phyloP scores from a whole-genome alignment of 2,329 filamentous ascomycete genomes.

The Biscogniauxia mediterranea region DNA sequence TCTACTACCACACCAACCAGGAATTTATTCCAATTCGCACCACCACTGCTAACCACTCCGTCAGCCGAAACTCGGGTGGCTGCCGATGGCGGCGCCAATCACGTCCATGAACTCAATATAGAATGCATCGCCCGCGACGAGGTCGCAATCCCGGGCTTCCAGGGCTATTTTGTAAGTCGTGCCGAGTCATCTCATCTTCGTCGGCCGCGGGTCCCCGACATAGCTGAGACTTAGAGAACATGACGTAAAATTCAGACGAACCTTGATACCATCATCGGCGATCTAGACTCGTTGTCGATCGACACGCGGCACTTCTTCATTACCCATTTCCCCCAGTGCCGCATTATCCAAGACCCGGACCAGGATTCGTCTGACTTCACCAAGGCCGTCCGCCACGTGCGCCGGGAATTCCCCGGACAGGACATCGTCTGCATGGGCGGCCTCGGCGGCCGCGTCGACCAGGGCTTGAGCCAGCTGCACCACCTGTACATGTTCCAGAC shows the following conservation, averaged over 20 bases:
- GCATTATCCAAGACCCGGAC: slow-evolving; percentile 69
- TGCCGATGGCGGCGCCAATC: slow-evolving; percentile 89
- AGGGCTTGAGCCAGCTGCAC: slow-evolving; percentile 85
- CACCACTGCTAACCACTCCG: slow-evolving; percentile 18
- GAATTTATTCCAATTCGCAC: no score
- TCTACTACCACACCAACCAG: no score
- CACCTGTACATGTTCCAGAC: slow-evolving; percentile 69
- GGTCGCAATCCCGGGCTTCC: neutral
- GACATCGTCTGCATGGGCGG: slow-evolving; percentile 83
- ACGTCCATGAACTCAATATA: slow-evolving; percentile 49
- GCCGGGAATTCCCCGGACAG: slow-evolving; percentile 15
- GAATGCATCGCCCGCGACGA: neutral
- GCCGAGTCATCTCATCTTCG: neutral
- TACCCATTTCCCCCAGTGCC: slow-evolving; percentile 47
- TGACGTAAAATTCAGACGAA: slow-evolving; percentile 43
- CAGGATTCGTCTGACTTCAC: slow-evolving; percentile 90
- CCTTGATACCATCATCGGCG: slow-evolving; percentile 77
- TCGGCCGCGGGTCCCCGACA: neutral
- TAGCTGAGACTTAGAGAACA: neutral
- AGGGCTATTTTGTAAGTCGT: slow-evolving; percentile 8
- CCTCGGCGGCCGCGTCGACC: slow-evolving; percentile 86
- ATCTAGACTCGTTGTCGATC: slow-evolving; percentile 78
- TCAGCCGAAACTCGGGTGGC: slow-evolving; percentile 69
- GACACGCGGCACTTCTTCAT: slow-evolving; percentile 66
- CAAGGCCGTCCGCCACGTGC: slow-evolving; percentile 62